Evolutionary conservation across 176 grass and related monocot genomes (phyloP), one percentile per base, ranked within the genome.

Genomic region (Elaeis guineensis): DNA sequence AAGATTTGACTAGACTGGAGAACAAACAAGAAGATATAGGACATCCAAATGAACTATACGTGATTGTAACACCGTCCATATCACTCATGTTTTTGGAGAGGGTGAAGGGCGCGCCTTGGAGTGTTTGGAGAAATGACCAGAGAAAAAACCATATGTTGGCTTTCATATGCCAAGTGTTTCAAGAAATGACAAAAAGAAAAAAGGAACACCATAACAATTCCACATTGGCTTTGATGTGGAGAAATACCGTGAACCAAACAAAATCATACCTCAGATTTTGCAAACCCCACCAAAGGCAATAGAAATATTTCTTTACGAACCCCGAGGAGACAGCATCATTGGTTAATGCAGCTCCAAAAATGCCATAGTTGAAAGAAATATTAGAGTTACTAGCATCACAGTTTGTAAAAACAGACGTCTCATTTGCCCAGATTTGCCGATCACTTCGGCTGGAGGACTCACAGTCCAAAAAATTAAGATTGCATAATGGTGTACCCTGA

Each of bases 251-350:
- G 15, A 24, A 18, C 15, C 4, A 63, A 57, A 39, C 3, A 39
- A 64, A 16, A 56, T 48, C 50, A 64, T 92, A 98, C 93, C 93
- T 98, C 24, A 98, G 65, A 78, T 89, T 98, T 60, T 98, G 93
- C 52, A 98, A 82, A 62, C 93, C 93, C 93, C 93, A 98, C 93
- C 93, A 98, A 64, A 98, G 82, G 18, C 84, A 98, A 83, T 86
- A 98, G 52, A 98, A 92, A 57, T 86, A 98, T 71, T 98, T 98
- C 58, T 66, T 80, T 3, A 83, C 67, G 61, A 98, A 98, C 61
- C 58, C 49, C 55, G 75, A 63, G 39, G 84, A 63, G 65, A 81
- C 81, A 60, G 79, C 84, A 73, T 86, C 61, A 83, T 92, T 83
- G 1, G 1, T 20, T 25, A 98, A 76, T 55, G 87, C 87, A 68